Percentiles rank a stretch among this genome's conserved stretches.
Conservation (phyloP, 1,139 yeast genomes). For the Diutina siamensis region DNA sequence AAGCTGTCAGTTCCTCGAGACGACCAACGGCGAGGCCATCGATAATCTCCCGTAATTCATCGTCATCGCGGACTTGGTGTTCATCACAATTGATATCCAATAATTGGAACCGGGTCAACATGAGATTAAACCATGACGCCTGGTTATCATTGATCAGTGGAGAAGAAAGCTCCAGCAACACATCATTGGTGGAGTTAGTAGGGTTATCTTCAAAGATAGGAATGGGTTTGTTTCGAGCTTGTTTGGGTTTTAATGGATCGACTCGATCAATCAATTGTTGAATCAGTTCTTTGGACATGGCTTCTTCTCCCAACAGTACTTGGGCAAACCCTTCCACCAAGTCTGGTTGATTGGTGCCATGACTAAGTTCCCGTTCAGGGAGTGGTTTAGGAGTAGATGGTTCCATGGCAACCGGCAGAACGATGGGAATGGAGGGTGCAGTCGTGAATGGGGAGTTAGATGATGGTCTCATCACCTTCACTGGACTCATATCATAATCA, state of each 20-base stretch:
- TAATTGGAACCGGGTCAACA: conserved; percentile 18
- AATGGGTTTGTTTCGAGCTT: conserved; percentile 25
- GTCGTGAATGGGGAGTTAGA: background rate
- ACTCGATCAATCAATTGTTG: conserved; percentile 28
- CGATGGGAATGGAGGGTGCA: no score
- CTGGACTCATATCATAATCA: conserved; percentile 2
- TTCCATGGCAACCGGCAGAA: no score
- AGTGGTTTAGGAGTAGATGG: background rate
- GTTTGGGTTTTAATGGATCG: conserved; percentile 28
- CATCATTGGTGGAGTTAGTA: background rate
- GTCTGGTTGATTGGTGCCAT: background rate
- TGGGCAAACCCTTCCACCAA: conserved; percentile 28
- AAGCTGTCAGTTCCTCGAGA: conserved; percentile 11
- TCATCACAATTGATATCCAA: conserved; percentile 8
- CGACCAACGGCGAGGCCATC: conserved; percentile 9
- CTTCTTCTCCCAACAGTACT: conserved; percentile 19
- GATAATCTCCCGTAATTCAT: conserved; percentile 13
- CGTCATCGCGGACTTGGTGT: conserved; percentile 4
- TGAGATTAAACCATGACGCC: conserved; percentile 31
- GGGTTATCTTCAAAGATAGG: conserved; percentile 25
- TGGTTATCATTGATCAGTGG: no score
- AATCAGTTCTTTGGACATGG: conserved; percentile 10
- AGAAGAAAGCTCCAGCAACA: no score
- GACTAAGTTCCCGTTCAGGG: background rate
- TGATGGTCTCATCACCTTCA: background rate